These are phyloP conservation scores for Volvariella volvacea DNA, from an alignment of 1,284 basidiomycete genomes.

Conservation along the genomic window DNA sequence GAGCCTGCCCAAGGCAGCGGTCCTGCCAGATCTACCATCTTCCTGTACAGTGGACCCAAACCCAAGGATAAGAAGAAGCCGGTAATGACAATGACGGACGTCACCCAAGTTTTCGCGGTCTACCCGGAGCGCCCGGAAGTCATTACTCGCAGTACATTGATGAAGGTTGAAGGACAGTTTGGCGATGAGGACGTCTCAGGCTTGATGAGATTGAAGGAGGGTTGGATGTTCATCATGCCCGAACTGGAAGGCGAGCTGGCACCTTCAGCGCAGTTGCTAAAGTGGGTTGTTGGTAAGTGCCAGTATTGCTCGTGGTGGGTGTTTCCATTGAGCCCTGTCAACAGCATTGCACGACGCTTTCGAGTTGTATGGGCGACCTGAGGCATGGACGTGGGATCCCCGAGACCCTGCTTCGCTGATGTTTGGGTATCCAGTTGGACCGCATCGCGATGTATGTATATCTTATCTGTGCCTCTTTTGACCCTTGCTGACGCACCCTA, in stretches of 20 bases:
- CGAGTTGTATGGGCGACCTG: slow-evolving; percentile 79
- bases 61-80: slow-evolving; percentile 66
- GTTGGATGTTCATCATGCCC: slow-evolving; percentile 86
- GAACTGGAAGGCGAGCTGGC: slow-evolving; percentile 46
- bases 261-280: slow-evolving; percentile 75
- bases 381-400: slow-evolving; percentile 82
- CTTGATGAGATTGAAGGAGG: slow-evolving; percentile 57
- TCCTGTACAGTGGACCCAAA: slow-evolving; percentile 55
- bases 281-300: slow-evolving; percentile 84
- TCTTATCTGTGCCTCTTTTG: slow-evolving; percentile 3
- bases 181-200: slow-evolving; percentile 71
- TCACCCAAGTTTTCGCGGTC: slow-evolving; percentile 79
- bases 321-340: slow-evolving; percentile 9
- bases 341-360: slow-evolving; percentile 83
- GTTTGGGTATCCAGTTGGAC: slow-evolving; percentile 79
- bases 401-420: slow-evolving; percentile 69
- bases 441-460: slow-evolving; percentile 60
- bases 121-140: slow-evolving; percentile 94
- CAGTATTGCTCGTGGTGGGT: slow-evolving; percentile 3
- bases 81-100: slow-evolving; percentile 46
- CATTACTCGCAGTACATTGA: slow-evolving; percentile 79
- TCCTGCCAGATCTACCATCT: slow-evolving; percentile 42
- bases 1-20: slow-evolving; percentile 16
- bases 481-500: slow-evolving; percentile 17
- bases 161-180: slow-evolving; percentile 82